Evolutionary conservation across 1,139 yeast genomes (phyloP).

Genomic region (Suhomyces terraborum): DNA sequence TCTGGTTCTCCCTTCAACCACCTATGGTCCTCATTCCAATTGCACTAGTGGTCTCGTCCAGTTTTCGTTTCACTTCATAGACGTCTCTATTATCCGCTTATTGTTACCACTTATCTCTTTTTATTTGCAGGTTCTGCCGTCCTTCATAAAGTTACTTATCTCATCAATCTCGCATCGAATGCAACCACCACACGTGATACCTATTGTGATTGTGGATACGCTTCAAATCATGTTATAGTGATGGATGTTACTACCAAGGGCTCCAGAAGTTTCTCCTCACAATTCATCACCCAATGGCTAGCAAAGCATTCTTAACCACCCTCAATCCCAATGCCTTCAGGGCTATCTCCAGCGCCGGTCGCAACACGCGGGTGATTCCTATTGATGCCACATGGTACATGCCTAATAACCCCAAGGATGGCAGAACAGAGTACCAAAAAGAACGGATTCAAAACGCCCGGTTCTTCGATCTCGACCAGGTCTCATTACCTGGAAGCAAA

Average conservation of each 20-base stretch:
- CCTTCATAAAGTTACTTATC: no score
- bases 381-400: constrained; percentile 92
- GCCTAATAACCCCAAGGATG: constrained; percentile 70
- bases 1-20: no score
- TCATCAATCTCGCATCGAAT: background rate
- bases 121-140: background rate
- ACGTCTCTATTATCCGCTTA: no score
- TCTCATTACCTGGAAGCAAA: constrained; percentile 56
- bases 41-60: no score
- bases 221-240: no score
- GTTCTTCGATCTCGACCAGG: constrained; percentile 77
- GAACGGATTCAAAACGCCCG: constrained; percentile 67
- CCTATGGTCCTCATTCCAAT: no score
- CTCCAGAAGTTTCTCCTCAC: background rate
- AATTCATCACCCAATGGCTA: constrained; percentile 4
- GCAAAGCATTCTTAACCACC: constrained; percentile 13
- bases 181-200: constrained; percentile 7
- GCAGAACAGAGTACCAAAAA: constrained; percentile 55
- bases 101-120: no score
- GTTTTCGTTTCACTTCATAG: no score
- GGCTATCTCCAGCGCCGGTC: constrained; percentile 21
- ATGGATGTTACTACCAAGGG: no score
- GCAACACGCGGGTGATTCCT: constrained; percentile 52
- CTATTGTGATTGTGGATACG: background rate
- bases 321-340: constrained; percentile 26